Conservation (phyloP, 1,139 yeast genomes). For the Saccharomyces hybrid region DNA sequence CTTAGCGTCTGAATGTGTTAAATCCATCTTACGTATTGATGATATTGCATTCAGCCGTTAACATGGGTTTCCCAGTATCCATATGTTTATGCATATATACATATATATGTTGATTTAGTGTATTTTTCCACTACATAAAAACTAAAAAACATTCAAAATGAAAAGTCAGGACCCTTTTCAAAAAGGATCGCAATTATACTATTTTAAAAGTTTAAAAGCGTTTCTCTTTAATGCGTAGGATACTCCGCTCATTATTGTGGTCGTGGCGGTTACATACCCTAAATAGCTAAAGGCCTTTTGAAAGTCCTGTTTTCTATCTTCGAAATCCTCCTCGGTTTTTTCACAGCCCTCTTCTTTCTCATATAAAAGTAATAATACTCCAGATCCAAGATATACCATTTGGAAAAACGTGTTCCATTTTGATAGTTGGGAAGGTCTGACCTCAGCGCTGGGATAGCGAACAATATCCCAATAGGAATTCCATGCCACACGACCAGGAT, state of each 20-base stretch:
- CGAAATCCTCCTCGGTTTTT: conserved; percentile 10
- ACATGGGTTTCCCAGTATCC: conserved; percentile 2
- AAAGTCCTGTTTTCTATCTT: conserved; percentile 10
- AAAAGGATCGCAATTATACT: background rate
- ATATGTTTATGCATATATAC: conserved; percentile 1
- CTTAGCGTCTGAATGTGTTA: conserved; percentile 92
- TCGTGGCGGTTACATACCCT: conserved; percentile 61
- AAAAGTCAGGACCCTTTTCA: background rate
- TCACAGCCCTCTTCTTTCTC: conserved; percentile 2
- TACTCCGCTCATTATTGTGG: conserved; percentile 74
- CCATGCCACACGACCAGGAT: conserved; percentile 41
- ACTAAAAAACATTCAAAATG: background rate
- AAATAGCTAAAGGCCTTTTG: conserved; percentile 28
- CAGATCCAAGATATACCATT: conserved; percentile 78
- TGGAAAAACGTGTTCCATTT: conserved; percentile 87
- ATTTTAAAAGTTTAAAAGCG: conserved; percentile 49
- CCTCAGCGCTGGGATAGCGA: conserved; percentile 76
- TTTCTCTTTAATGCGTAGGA: conserved; percentile 63
- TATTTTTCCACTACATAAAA: background rate
- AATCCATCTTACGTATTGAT: conserved; percentile 90
- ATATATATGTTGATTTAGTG: background rate
- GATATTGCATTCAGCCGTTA: conserved; percentile 82
- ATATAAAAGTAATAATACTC: conserved; percentile 45
- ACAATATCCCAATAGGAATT: conserved; percentile 62
- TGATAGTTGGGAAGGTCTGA: conserved; percentile 81